Base-by-base conservation (phyloP, 106 monocot species). In the Dendrobium catenatum region DNA sequence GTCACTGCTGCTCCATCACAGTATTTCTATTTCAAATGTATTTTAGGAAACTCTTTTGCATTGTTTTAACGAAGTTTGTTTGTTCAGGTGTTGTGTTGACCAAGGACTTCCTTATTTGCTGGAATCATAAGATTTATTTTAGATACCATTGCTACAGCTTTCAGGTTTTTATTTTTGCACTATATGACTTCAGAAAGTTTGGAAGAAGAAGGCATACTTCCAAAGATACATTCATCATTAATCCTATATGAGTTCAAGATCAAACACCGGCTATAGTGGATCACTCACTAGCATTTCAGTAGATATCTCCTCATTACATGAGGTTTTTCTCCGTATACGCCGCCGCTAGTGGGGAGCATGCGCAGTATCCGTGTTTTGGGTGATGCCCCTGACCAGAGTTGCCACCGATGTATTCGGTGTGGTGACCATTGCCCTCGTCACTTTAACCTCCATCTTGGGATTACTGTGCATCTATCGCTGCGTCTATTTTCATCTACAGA, bases 271-370 rank as follows among this genome's bases (percentile, higher is more conserved):
- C 51, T 76, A 16, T 51, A 76, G 49, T 10, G 49, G 13, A 76
- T 26, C 26, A 26, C n/a, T 24, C 26, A 27, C 26, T 48, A 20
- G 47, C 49, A 76, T 24, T 76, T 17, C 11, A 49, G 76, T 5
- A 37, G 10, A 42, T 44, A 42, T 44, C 74, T 42, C 22, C 5
- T 42, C 43, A 74, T 76, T 51, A 29, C 10, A 26, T 43, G 76
- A 76, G 74, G 74, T n/a, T n/a, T 74, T 42, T 48, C 46, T 76
- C 0, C 20, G 76, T 24, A 27, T 49, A 22, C 76, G 77, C 93
- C 88, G 64, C 93, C 89, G 89, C 77, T 80, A 79, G 85, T 68
- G 75, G 87, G 68, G 82, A 87, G 89, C 82, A 87, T 90, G 87
- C 87, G 59, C 79, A 84, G 86, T 67, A 84, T 84, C 72, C 51